Evolutionary conservation across 768 basidiomycete species (phyloP).

Genomic region (Auricularia sp.): DNA sequence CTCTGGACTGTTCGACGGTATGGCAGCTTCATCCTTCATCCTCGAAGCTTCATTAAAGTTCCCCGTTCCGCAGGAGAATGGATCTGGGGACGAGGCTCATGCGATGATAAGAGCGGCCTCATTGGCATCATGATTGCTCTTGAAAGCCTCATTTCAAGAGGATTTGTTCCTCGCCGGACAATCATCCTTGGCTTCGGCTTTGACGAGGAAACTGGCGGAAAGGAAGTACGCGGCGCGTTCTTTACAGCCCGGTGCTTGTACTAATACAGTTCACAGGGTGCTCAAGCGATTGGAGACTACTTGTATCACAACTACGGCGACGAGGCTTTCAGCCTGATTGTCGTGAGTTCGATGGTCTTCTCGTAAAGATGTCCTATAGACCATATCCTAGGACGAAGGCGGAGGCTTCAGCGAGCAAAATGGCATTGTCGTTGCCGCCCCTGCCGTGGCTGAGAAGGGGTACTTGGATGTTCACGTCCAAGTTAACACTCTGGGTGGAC

Average conservation of each 20-base stretch:
- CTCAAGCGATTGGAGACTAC: conserved; percentile 26
- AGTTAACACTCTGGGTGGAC: conserved; percentile 65
- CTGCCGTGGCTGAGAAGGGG: conserved; percentile 63
- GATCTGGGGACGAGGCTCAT: conserved; percentile 69
- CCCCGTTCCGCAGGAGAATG: conserved; percentile 27
- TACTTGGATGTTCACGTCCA: conserved; percentile 50
- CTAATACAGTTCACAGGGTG: conserved; percentile 25
- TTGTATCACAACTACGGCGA: conserved; percentile 56
- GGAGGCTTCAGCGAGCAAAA: conserved; percentile 36
- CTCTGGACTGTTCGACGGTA: conserved; percentile 52
- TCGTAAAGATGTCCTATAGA: neutral
- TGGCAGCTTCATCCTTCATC: neutral
- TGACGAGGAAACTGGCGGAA: conserved; percentile 61
- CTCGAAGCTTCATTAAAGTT: neutral
- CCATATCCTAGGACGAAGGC: conserved; percentile 20
- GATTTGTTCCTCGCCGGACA: conserved; percentile 53
- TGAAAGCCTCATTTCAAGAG: conserved; percentile 50
- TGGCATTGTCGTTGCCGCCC: conserved; percentile 48
- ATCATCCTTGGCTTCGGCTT: conserved; percentile 56
- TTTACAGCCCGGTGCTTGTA: neutral
- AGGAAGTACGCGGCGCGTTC: conserved; percentile 23
- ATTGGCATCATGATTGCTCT: conserved; percentile 57
- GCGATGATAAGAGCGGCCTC: conserved; percentile 68
- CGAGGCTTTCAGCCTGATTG: conserved; percentile 61
- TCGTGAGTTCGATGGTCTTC: conserved; percentile 27